These are phyloP conservation scores for Fusarium incarnatum DNA, from an alignment of 2,329 filamentous ascomycete species.

Conservation along the genomic window DNA sequence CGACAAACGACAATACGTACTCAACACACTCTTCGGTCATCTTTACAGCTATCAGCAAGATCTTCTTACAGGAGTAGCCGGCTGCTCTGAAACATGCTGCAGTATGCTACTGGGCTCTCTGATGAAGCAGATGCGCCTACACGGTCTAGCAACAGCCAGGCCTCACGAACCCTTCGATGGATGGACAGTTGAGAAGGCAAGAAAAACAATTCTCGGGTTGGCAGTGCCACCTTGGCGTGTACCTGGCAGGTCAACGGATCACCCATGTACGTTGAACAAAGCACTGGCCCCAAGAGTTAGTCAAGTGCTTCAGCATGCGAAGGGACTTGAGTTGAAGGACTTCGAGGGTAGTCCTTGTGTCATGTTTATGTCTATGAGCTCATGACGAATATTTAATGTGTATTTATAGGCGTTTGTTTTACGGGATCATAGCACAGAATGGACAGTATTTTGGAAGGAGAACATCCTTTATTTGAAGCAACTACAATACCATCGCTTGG, in stretches of 20 bases:
- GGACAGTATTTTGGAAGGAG: neutral
- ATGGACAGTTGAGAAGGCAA: conserved; percentile 26
- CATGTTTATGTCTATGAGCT: conserved; percentile 5
- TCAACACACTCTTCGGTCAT: conserved; percentile 15
- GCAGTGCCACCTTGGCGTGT: conserved; percentile 18
- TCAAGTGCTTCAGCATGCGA: conserved; percentile 4
- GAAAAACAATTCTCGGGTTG: conserved; percentile 10
- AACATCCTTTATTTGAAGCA: neutral
- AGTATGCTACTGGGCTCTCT: conserved; percentile 23
- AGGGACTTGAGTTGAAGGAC: conserved; percentile 6
- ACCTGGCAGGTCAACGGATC: conserved; percentile 23
- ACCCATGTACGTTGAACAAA: conserved; percentile 20
- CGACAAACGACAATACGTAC: conserved; percentile 13
- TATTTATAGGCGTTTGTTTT: neutral
- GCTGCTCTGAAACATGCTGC: conserved; percentile 21
- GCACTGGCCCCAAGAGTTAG: conserved; percentile 4
- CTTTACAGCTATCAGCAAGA: conserved; percentile 23
- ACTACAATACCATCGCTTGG: neutral
- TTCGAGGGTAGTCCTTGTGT: conserved; percentile 1
- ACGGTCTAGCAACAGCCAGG: neutral
- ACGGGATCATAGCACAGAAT: neutral
- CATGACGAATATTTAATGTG: neutral
- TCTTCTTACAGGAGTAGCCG: conserved; percentile 15
- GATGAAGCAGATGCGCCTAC: conserved; percentile 19
- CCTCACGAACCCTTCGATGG: conserved; percentile 15